Base-by-base conservation (phyloP, 306 rosid species). In the Aeschynomene evenia region DNA sequence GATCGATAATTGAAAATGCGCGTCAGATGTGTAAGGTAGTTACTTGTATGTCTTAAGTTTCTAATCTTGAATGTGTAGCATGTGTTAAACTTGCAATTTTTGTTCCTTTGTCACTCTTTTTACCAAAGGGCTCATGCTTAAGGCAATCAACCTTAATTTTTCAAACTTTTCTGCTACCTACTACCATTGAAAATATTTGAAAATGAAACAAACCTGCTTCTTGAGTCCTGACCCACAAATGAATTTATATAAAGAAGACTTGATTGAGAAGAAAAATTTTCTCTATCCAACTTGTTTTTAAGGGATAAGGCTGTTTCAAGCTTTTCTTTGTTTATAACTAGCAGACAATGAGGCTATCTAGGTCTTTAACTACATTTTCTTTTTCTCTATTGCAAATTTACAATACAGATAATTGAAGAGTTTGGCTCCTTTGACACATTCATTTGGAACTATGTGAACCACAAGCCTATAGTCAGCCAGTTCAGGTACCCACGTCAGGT, bases 1-100 rank as follows among this genome's bases (percentile, higher is more conserved):
- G 95, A 75, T 81, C 88, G 73, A 82, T 87, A 58, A 71, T 87
- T 58, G 96, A 90, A 77, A 90, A 90, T 75, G 95, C 88, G 57
- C 88, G 88, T 51, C 95, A 79, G 79, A 81, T 77, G 53, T 84
- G 87, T 69, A 84, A 88, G 95, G 95, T 88, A 77, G 66, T 28
- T 51, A 36, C 74, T 36, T 34, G 3, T 4, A n/a, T 39, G 66
- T 22, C 6, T 50, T 66, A 39, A 15, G 40, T 50, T 46, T 51
- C 50, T 26, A 53, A 22, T 70, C 59, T 43, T 68, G n/a, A 28
- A 34, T 28, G 14, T 18, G 26, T 57, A n/a, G 23, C 23, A 19
- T 36, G 68, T 73, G 45, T 3, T 34, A 52, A 73, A 67, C 13
- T 62, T 31, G 56, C 63, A 67, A 18, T 9, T 54, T 70, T 20